These are phyloP conservation scores for Neolentinus lepideus DNA, from an alignment of 1,284 basidiomycete species.

Conservation along the genomic window DNA sequence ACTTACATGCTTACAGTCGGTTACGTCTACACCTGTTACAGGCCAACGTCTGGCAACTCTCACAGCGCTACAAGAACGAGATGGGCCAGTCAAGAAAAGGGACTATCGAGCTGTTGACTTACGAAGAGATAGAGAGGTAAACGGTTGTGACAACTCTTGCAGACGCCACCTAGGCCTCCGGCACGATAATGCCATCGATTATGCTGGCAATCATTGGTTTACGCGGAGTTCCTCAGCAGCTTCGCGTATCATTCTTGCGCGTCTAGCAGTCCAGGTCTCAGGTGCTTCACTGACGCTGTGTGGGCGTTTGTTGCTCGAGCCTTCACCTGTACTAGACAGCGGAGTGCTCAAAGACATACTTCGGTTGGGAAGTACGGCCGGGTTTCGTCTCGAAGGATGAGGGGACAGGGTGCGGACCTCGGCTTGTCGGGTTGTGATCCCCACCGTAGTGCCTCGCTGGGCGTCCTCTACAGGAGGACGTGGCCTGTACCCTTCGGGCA, in stretches of 20 bases:
- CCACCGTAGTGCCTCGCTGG: no score
- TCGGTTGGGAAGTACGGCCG: no score
- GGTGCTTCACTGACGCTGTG: neutral
- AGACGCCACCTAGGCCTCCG: conserved; percentile 18
- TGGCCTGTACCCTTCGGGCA: no score
- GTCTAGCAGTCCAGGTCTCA: neutral
- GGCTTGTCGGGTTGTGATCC: no score
- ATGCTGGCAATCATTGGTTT: conserved; percentile 30
- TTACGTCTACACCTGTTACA: conserved; percentile 27
- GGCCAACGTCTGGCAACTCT: conserved; percentile 20
- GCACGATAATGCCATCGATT: conserved; percentile 18
- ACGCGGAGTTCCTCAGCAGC: conserved; percentile 26
- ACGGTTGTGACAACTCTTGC: conserved; percentile 24
- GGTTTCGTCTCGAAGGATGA: no score
- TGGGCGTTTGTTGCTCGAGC: no score
- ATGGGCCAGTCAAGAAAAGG: neutral
- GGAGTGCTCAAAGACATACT: no score
- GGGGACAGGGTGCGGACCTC: no score
- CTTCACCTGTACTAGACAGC: no score
- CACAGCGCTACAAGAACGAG: conserved; percentile 22
- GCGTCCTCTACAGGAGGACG: no score
- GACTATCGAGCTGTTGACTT: conserved; percentile 11
- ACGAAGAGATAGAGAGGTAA: conserved; percentile 27
- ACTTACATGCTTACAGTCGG: conserved; percentile 14
- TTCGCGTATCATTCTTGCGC: conserved; percentile 16